Percentiles rank a stretch among this genome's conserved stretches.
Conservation (phyloP, 2,329 filamentous ascomycete species). For the Colletotrichum musae region DNA sequence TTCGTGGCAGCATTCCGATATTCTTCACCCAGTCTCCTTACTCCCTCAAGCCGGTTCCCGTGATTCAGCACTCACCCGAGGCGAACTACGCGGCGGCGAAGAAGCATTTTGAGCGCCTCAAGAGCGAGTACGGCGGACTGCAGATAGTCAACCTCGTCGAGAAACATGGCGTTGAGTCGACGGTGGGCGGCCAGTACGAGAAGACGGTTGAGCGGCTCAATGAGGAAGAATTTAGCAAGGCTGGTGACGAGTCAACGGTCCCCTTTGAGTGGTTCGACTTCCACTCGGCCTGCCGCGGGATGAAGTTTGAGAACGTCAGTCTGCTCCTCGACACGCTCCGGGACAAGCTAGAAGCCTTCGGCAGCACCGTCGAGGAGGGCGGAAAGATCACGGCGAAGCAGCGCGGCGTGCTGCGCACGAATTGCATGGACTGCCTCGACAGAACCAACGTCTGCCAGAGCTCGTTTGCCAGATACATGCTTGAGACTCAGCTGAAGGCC, state of each 20-base stretch:
- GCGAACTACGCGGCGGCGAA: constrained; percentile 85
- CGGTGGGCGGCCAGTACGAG: constrained; percentile 85
- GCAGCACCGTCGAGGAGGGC: constrained; percentile 75
- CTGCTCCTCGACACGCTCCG: constrained; percentile 80
- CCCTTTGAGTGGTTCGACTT: constrained; percentile 98
- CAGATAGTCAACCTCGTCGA: constrained; percentile 90
- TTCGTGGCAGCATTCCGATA: constrained; percentile 91
- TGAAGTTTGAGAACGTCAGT: constrained; percentile 97
- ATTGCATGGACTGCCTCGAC: constrained; percentile 99
- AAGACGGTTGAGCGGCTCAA: constrained; percentile 78
- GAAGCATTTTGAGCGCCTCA: constrained; percentile 82
- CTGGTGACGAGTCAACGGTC: constrained; percentile 57
- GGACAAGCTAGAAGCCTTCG: constrained; percentile 76
- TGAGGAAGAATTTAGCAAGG: constrained; percentile 64
- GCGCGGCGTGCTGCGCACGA: constrained; percentile 87
- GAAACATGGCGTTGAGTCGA: constrained; percentile 85
- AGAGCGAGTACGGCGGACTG: constrained; percentile 79
- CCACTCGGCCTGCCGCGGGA: constrained; percentile 90
- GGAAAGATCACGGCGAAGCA: constrained; percentile 67
- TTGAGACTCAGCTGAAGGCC: constrained; percentile 83
- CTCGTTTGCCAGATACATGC: constrained; percentile 85
- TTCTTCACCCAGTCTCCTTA: constrained; percentile 98
- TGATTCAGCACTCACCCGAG: constrained; percentile 84
- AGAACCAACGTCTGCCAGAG: constrained; percentile 97
- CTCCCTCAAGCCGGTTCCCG: constrained; percentile 88